Base-by-base conservation (phyloP, 257 asterid species). In the Solanum commersonii region DNA sequence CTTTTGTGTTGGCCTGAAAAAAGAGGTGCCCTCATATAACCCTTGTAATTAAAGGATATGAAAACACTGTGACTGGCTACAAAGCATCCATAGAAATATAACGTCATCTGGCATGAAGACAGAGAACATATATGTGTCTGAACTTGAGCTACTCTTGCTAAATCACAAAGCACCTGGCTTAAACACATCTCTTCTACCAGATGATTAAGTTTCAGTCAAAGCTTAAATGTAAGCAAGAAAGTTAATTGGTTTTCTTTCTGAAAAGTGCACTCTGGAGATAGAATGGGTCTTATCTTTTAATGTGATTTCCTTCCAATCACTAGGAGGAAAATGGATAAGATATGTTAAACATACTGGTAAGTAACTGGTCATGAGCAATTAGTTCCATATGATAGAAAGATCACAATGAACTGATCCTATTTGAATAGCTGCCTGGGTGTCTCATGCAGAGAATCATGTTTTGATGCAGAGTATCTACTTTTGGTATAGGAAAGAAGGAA, bases 1-100 rank as follows among this genome's bases (percentile, higher is more conserved):
- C 92, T 97, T 97, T 87, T 91, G 98, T 9, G 99, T 94, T 34
- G 99, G 99, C 95, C 99, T 97, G 94, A 87, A 87, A 90, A 60
- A 29, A 87, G 78, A 85, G 52, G 8, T 38, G 76, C 6, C 10
- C 84, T 46, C 85, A 18, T 82, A 31, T 49, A 82, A 49, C 6
- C 20, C 68, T 82, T 49, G 86, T 82, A 82, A 82, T 46, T 46
- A 29, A 76, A 33, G 84, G 37, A 84, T 8, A 81, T 42, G 18
- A 81, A 38, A 81, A 49, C 10, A 4, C 63, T 27, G 85, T 46
- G 16, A 81, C 44, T 81, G 68, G 29, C 68, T 18, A 29, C 1
- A 82, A 82, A 29, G 70, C 65, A 82, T 82, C 68, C 65, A 79
- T 15, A 82, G 70, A 23, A 82, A 49, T 16, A 46, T 29, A 15